Conservation (phyloP, 345 rosid species). For the Iberis pinnata region DNA sequence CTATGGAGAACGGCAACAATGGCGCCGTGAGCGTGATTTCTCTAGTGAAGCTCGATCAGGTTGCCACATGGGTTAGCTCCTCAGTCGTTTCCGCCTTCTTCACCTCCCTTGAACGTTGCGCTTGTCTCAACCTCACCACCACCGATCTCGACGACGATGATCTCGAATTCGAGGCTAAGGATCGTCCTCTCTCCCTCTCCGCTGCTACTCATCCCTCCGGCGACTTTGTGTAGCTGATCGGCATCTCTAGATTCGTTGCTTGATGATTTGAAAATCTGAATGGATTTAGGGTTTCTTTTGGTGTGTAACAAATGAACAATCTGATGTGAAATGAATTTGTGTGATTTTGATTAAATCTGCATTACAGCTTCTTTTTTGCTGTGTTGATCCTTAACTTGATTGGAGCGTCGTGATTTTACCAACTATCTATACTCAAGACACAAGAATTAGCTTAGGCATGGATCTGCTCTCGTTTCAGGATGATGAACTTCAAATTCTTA, state of each 20-base stretch:
- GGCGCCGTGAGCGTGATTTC: conserved; percentile 26
- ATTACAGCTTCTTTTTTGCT: too few relatives aligned
- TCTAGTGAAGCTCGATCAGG: conserved; percentile 37
- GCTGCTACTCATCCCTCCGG: conserved; percentile 15
- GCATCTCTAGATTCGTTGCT: background rate
- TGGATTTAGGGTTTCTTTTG: too few relatives aligned
- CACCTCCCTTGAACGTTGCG: conserved; percentile 65
- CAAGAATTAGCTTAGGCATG: background rate
- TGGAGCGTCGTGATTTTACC: background rate
- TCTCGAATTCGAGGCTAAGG: conserved; percentile 29
- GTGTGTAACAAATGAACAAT: background rate
- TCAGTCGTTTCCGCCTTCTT: conserved; percentile 67
- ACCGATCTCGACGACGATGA: conserved; percentile 49
- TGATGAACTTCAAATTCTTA: background rate
- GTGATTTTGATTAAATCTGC: too few relatives aligned
- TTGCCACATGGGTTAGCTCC: conserved; percentile 55
- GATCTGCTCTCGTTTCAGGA: background rate
- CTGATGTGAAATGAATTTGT: too few relatives aligned
- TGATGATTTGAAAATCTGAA: too few relatives aligned
- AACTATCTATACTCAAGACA: background rate
- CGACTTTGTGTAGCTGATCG: conserved; percentile 6
- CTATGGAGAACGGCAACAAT: conserved; percentile 15
- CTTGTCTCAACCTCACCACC: conserved; percentile 68
- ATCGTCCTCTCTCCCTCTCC: conserved; percentile 41
- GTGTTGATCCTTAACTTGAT: background rate